Evolutionary conservation across 768 basidiomycete species (phyloP), one percentile per base, ranked within the genome.

Genomic region (Cytidiella melzeri): DNA sequence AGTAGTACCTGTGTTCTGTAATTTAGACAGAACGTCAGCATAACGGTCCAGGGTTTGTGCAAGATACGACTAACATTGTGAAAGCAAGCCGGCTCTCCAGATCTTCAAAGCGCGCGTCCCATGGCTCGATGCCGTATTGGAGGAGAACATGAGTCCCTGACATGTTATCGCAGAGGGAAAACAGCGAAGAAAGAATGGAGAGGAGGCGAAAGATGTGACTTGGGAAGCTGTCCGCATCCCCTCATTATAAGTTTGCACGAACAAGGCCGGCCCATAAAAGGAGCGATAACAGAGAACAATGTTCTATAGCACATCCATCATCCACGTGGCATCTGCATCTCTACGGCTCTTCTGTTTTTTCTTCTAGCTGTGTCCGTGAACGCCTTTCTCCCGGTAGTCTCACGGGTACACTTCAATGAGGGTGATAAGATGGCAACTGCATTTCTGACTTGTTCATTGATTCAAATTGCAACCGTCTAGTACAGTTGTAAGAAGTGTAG

Each of bases 61-160:
- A 26, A 4, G 43, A 34, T 34, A 15, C 9, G 1, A 69, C 85
- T 54, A 62, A 87, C 86, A 87, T 63, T 1, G 82, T 77, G 63
- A 87, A 89, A 1, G 86, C 87, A 20, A 70, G 67, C 28, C 77
- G 73, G 27, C 75, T 74, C 54, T 86, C 82, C 9, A 75, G 61
- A 63, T 89, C 86, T 61, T 81, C 74, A 56, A 80, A 87, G 26
- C 66, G 66, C 47, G 78, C 75, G 39, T 71, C 73, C 65, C 83
- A 79, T 0, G 78, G 78, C 60, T 87, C 77, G 41, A 73, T 68
- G n/a, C 79, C 81, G 58, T 73, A 83, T 61, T 87, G 84, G 44
- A 80, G 69, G 43, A 87, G 76, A 23, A 77, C 64, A 54, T 77
- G 75, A 24, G 71, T 46, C 41, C 55, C 56, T 9, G 70, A 51